Evolutionary conservation across 768 basidiomycete genomes (phyloP).

Genomic region (Tulasnella sp.): DNA sequence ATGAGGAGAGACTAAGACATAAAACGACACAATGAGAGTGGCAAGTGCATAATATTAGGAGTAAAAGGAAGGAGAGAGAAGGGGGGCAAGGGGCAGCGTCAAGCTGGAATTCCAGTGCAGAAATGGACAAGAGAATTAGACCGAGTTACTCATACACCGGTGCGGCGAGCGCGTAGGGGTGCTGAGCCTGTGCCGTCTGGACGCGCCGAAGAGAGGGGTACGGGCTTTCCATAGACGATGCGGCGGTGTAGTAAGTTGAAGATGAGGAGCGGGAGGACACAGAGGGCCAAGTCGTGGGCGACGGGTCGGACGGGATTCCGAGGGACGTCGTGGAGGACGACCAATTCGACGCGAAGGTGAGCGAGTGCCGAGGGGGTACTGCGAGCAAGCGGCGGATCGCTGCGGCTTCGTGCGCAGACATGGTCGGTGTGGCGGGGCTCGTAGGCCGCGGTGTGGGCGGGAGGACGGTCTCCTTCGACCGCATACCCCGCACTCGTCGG

Average conservation of each 20-base stretch:
- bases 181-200: not conserved
- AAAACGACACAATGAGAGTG: not conserved
- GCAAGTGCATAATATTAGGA: not conserved
- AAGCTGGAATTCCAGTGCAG: not conserved
- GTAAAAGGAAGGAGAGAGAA: not conserved
- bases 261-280: not conserved
- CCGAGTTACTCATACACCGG: constrained; percentile 2
- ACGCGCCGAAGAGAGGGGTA: not conserved
- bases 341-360: not conserved
- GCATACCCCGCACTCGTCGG: not conserved
- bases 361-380: not conserved
- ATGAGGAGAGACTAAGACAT: not conserved
- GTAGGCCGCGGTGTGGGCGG: not conserved
- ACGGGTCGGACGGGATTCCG: not conserved
- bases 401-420: not conserved
- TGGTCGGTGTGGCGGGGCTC: not conserved
- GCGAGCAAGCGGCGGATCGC: not conserved
- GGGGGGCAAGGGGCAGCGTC: not conserved
- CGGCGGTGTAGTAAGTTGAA: not conserved
- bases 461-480: not conserved
- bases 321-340: not conserved
- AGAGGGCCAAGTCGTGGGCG: not conserved
- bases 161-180: not conserved
- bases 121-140: not conserved
- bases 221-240: not conserved